Conservation (phyloP, 1,284 basidiomycete genomes). For the Macrocystidia cucumis region DNA sequence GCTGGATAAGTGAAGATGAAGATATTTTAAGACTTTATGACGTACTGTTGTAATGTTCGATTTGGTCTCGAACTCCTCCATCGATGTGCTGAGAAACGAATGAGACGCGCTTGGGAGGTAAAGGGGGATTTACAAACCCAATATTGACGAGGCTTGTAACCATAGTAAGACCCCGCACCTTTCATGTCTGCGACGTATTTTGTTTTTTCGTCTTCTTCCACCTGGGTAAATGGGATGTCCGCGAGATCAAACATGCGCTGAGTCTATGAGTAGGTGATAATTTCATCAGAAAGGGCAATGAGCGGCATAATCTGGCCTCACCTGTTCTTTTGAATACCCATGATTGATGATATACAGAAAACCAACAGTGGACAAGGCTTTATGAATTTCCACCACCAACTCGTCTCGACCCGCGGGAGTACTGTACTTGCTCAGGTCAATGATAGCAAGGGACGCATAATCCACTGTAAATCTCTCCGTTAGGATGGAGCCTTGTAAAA, state of each 20-base stretch:
- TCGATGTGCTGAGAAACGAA: constrained; percentile 32
- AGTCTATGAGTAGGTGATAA: constrained; percentile 21
- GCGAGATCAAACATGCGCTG: constrained; percentile 54
- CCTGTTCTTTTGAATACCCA: constrained; percentile 41
- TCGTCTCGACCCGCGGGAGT: constrained; percentile 37
- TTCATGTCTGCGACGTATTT: constrained; percentile 39
- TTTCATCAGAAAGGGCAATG: not conserved
- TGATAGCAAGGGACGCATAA: constrained; percentile 56
- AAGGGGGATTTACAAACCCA: constrained; percentile 30
- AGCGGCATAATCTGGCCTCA: constrained; percentile 10
- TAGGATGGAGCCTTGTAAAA: not conserved
- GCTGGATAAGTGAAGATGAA: not conserved
- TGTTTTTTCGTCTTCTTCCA: constrained; percentile 48
- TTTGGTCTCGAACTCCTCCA: constrained; percentile 45
- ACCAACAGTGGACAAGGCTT: constrained; percentile 51
- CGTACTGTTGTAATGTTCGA: constrained; percentile 49
- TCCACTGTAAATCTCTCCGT: constrained; percentile 35
- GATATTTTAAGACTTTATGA: constrained; percentile 1
- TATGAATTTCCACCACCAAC: constrained; percentile 39
- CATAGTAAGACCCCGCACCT: constrained; percentile 43
- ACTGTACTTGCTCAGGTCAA: constrained; percentile 49
- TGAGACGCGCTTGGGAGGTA: not conserved
- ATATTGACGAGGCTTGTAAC: constrained; percentile 49
- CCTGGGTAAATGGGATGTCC: constrained; percentile 47
- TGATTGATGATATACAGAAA: constrained; percentile 62